A percentile compares a stretch with the other conserved stretches of the same genome.
Evolutionary conservation across 2,329 filamentous ascomycete species (phyloP).

Genomic region (Cytospora chrysosperma): DNA sequence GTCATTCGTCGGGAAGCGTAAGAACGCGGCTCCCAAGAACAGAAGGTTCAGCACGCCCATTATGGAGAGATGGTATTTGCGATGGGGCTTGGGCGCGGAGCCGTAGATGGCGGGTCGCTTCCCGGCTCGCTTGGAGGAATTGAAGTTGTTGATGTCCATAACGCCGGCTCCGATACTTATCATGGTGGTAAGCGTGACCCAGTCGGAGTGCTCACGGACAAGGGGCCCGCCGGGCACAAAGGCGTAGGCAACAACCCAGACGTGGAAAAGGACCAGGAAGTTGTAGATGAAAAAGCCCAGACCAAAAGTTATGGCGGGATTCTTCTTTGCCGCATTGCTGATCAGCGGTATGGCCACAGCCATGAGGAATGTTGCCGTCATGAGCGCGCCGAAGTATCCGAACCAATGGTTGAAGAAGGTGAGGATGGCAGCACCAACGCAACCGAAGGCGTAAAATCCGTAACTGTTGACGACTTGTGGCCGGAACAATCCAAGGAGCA

Average conservation of each 20-base stretch:
- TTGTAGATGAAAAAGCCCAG: conserved; percentile 90
- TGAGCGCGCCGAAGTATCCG: conserved; percentile 82
- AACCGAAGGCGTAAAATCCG: conserved; percentile 76
- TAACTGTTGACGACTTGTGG: conserved; percentile 73
- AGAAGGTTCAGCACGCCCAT: conserved; percentile 76
- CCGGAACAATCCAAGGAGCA: conserved; percentile 71
- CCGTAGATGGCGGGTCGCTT: conserved; percentile 32
- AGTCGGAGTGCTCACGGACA: conserved; percentile 91
- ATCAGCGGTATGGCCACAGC: conserved; percentile 76
- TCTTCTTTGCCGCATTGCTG: conserved; percentile 71
- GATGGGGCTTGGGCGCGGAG: conserved; percentile 38
- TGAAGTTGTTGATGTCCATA: conserved; percentile 63
- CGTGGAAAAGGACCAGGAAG: conserved; percentile 91
- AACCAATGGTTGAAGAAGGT: conserved; percentile 80
- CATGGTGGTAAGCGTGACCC: conserved; percentile 90
- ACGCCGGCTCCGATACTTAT: conserved; percentile 79
- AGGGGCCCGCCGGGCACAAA: conserved; percentile 94
- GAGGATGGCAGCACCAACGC: conserved; percentile 73
- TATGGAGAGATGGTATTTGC: conserved; percentile 54
- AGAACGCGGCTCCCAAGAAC: conserved; percentile 76
- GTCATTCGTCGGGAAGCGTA: conserved; percentile 89
- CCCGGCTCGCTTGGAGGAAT: conserved; percentile 41
- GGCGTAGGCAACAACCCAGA: conserved; percentile 97
- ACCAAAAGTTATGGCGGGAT: conserved; percentile 78
- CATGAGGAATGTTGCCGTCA: conserved; percentile 76